phyloP scores from a whole-genome alignment of 163 green algal species.

The Scenedesmus sp. region DNA sequence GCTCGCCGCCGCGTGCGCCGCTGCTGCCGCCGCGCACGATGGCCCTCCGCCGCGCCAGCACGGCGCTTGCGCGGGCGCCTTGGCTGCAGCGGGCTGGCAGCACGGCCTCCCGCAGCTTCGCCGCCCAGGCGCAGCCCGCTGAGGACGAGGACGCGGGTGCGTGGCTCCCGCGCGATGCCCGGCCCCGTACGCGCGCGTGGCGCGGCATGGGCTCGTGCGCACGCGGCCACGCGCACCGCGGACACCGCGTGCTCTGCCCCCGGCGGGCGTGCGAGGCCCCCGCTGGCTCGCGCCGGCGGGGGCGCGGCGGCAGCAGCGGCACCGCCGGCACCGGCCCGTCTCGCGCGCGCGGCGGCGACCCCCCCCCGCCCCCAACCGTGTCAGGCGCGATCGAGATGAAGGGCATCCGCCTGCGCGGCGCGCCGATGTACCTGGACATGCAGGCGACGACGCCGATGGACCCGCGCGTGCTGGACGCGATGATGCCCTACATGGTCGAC shows the following conservation, averaged over 20 bases:
- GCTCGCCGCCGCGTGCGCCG: no score
- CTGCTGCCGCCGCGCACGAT: not conserved
- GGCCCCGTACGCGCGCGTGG: no score
- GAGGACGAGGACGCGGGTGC: constrained; percentile 14
- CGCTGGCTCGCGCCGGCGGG: no score
- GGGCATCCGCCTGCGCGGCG: constrained; percentile 84
- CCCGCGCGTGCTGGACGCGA: constrained; percentile 95
- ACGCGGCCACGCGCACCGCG: no score
- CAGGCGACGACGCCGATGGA: constrained; percentile 97
- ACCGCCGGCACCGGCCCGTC: no score
- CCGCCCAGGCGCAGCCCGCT: constrained; percentile 29
- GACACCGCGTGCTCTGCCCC: no score
- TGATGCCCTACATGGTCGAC: constrained; percentile 96
- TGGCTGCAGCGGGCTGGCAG: constrained; percentile 11
- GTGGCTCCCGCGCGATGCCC: no score
- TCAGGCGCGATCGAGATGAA: constrained; percentile 79
- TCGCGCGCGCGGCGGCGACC: no score
- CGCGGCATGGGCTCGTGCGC: no score
- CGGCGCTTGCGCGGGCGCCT: not conserved
- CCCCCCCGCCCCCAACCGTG: no score
- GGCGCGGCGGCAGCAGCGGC: no score
- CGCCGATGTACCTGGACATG: constrained; percentile 95
- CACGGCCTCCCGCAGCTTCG: not conserved
- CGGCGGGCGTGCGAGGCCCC: no score
- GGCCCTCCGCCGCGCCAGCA: constrained; percentile 17